A percentile compares a stretch with the other conserved stretches of the same genome.
Evolutionary conservation across 805 yeast genomes (phyloP).

Genomic region (Metschnikowia peoriensis): DNA sequence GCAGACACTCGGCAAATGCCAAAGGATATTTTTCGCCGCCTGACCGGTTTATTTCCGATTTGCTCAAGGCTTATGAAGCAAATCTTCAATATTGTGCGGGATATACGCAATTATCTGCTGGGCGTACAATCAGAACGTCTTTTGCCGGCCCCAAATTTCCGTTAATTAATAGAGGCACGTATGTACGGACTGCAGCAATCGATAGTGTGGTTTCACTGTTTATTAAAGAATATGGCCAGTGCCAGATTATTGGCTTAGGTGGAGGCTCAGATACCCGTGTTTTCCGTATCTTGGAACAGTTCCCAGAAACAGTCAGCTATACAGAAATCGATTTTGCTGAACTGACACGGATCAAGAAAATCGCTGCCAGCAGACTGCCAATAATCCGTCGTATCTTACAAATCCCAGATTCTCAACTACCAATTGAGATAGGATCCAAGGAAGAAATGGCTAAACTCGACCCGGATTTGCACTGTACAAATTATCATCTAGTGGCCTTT

Average conservation of each 20-base stretch:
- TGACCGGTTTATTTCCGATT: slow-evolving; percentile 34
- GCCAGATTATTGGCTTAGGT: slow-evolving; percentile 70
- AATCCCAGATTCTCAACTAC: neutral
- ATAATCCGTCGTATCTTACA: slow-evolving; percentile 20
- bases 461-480: slow-evolving; percentile 32
- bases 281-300: slow-evolving; percentile 44
- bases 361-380: slow-evolving; percentile 38
- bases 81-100: slow-evolving; percentile 41
- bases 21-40: slow-evolving; percentile 45
- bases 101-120: slow-evolving; percentile 37
- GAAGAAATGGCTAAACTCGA: slow-evolving; percentile 24
- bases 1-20: slow-evolving; percentile 52
- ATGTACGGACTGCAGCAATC: slow-evolving; percentile 54
- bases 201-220: slow-evolving; percentile 47
- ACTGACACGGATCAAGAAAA: slow-evolving; percentile 50
- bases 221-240: slow-evolving; percentile 24
- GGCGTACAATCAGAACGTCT: slow-evolving; percentile 37
- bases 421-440: slow-evolving; percentile 13
- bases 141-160: slow-evolving; percentile 53
- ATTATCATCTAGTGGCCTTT: slow-evolving; percentile 52
- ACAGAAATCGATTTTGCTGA: slow-evolving; percentile 66
- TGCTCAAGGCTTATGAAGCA: slow-evolving; percentile 35
- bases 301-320: slow-evolving; percentile 26
- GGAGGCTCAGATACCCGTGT: slow-evolving; percentile 78
- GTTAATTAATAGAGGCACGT: slow-evolving; percentile 69